Conservation (phyloP, 2,329 filamentous ascomycete genomes). For the Fusarium cyanostomum region DNA sequence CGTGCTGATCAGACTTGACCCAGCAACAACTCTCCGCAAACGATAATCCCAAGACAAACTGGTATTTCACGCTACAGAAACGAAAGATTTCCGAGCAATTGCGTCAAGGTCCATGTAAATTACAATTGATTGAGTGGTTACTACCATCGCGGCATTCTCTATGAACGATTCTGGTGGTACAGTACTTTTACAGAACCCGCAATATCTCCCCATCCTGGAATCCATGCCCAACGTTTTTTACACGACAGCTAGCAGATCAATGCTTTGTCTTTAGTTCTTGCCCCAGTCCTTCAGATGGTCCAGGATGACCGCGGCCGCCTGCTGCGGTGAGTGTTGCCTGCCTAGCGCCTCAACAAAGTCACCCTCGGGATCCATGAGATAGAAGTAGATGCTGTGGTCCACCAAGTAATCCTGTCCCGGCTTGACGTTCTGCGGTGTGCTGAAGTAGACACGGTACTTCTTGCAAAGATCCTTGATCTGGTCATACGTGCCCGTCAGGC, state of each 20-base stretch:
- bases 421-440: conserved; percentile 86
- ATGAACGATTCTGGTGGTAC: conserved; percentile 39
- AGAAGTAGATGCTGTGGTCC: conserved; percentile 99
- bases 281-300: conserved; percentile 79
- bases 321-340: conserved; percentile 89
- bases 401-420: conserved; percentile 96
- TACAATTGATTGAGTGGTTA: conserved; percentile 46
- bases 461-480: conserved; percentile 95
- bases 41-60: not conserved
- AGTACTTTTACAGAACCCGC: conserved; percentile 41
- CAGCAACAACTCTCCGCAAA: conserved; percentile 1
- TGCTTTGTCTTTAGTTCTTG: conserved; percentile 22
- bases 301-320: conserved; percentile 83
- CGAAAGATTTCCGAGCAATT: not conserved
- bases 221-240: conserved; percentile 15
- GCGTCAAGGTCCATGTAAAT: conserved; percentile 1
- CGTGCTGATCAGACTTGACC: conserved; percentile 15
- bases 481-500: conserved; percentile 92
- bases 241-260: conserved; percentile 1
- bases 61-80: not conserved
- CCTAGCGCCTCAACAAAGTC: conserved; percentile 98
- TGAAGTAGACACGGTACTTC: conserved; percentile 96
- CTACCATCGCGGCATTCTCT: conserved; percentile 35
- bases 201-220: conserved; percentile 31
- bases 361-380: conserved; percentile 97